phyloP scores from a whole-genome alignment of 352 stramenopile species.

The Globisporangium alternatum region DNA sequence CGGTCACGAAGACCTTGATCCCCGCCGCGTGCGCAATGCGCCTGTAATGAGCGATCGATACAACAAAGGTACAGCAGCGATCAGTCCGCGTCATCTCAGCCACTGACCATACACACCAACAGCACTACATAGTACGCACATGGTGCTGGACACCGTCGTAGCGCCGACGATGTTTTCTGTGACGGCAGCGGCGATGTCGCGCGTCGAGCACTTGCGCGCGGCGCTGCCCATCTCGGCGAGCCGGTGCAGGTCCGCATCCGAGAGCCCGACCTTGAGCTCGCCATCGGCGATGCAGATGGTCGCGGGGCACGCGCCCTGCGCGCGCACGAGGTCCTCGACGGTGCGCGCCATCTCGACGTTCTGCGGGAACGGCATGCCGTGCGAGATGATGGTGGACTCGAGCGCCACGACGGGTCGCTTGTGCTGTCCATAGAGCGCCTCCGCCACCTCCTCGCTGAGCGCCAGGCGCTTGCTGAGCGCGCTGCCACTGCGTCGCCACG shows the following conservation, averaged over 20 bases:
- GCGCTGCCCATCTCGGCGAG: slow-evolving; percentile 61
- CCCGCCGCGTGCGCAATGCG: slow-evolving; percentile 91
- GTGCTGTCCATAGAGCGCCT: slow-evolving; percentile 40
- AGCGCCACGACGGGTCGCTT: slow-evolving; percentile 89
- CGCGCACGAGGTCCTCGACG: slow-evolving; percentile 90
- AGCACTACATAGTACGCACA: slow-evolving; percentile 42
- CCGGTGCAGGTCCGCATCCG: slow-evolving; percentile 45
- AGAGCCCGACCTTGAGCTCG: slow-evolving; percentile 74
- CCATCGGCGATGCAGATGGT: slow-evolving; percentile 98
- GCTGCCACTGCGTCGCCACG: slow-evolving; percentile 42
- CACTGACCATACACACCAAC: not conserved
- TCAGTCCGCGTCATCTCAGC: not conserved
- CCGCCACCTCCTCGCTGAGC: slow-evolving; percentile 49
- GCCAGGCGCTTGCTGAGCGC: slow-evolving; percentile 40
- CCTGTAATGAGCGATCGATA: slow-evolving; percentile 28
- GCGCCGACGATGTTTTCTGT: slow-evolving; percentile 80
- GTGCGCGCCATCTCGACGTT: slow-evolving; percentile 93
- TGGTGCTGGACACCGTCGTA: slow-evolving; percentile 97
- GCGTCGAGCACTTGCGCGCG: slow-evolving; percentile 78
- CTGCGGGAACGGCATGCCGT: slow-evolving; percentile 98
- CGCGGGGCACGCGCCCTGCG: slow-evolving; percentile 86
- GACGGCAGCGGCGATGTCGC: slow-evolving; percentile 77
- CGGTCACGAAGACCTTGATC: slow-evolving; percentile 97
- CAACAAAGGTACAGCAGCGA: not conserved
- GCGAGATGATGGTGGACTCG: slow-evolving; percentile 99